Conservation (phyloP, 768 basidiomycete species). For the Piloderma croceum region DNA sequence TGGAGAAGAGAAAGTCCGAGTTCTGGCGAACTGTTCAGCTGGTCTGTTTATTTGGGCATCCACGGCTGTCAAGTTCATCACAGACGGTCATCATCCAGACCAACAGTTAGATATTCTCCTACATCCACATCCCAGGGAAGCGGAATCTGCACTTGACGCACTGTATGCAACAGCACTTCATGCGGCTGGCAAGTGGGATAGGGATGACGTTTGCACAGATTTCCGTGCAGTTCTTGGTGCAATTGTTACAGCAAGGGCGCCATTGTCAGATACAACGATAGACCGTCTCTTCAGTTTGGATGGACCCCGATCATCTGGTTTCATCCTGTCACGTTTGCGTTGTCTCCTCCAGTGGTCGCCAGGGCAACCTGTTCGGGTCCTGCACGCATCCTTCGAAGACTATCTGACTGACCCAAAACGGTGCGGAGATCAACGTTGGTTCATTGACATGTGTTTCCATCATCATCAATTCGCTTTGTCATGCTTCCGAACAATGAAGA, state of each 20-base stretch:
- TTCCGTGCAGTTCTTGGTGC: conserved; percentile 29
- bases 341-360: conserved; percentile 16
- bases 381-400: conserved; percentile 29
- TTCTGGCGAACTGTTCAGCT: conserved; percentile 8
- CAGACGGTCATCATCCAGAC: conserved; percentile 1
- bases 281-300: conserved; percentile 21
- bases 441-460: too few species aligned
- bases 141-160: conserved; percentile 23
- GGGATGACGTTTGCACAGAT: conserved; percentile 20
- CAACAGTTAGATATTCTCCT: not conserved
- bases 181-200: conserved; percentile 25
- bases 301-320: conserved; percentile 24
- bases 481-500: too few species aligned
- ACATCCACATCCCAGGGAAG: conserved; percentile 13
- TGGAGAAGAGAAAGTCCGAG: conserved; percentile 12
- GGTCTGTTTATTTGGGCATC: conserved; percentile 30
- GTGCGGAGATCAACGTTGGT: conserved; percentile 17
- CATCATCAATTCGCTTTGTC: too few species aligned
- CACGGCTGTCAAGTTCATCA: conserved; percentile 17
- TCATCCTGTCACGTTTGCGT: too few species aligned
- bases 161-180: conserved; percentile 28
- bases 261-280: conserved; percentile 19
- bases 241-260: conserved; percentile 23
- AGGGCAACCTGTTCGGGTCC: conserved; percentile 18
- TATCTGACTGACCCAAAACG: conserved; percentile 25